Conservation (phyloP, 2,329 filamentous ascomycete genomes). For the Fusarium nurragi region DNA sequence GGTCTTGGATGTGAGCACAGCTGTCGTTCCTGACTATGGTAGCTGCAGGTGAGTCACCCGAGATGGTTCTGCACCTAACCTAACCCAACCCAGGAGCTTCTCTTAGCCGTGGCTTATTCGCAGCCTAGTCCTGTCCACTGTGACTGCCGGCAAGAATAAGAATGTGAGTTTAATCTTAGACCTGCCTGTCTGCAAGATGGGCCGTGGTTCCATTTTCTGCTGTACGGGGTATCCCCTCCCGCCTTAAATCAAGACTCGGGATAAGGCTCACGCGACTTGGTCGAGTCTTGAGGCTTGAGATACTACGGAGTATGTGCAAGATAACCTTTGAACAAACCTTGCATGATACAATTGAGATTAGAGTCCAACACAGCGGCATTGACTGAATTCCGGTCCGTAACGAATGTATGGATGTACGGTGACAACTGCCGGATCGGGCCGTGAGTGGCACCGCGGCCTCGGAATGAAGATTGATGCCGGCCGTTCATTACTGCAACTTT, state of each 20-base stretch:
- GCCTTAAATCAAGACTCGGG: not conserved
- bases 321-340: too few relatives aligned
- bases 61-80: constrained; percentile 10
- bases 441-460: constrained; percentile 5
- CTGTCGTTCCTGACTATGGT: constrained; percentile 33
- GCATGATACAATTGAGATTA: not conserved
- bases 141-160: constrained; percentile 10
- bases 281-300: not conserved
- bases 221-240: not conserved
- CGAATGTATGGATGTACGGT: not conserved
- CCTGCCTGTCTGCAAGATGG: constrained; percentile 18
- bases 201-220: constrained; percentile 24
- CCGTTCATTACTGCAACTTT: not conserved
- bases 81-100: constrained; percentile 3
- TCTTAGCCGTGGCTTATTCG: constrained; percentile 10
- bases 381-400: not conserved
- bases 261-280: not conserved
- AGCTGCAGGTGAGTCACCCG: constrained; percentile 17
- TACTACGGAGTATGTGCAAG: too few relatives aligned
- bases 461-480: constrained; percentile 10
- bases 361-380: too few relatives aligned
- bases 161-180: constrained; percentile 27
- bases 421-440: constrained; percentile 24
- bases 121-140: too few relatives aligned
- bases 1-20: constrained; percentile 1